These are phyloP conservation scores for Torulaspora pretoriensis DNA, from an alignment of 1,139 yeast genomes.

Conservation along the genomic window DNA sequence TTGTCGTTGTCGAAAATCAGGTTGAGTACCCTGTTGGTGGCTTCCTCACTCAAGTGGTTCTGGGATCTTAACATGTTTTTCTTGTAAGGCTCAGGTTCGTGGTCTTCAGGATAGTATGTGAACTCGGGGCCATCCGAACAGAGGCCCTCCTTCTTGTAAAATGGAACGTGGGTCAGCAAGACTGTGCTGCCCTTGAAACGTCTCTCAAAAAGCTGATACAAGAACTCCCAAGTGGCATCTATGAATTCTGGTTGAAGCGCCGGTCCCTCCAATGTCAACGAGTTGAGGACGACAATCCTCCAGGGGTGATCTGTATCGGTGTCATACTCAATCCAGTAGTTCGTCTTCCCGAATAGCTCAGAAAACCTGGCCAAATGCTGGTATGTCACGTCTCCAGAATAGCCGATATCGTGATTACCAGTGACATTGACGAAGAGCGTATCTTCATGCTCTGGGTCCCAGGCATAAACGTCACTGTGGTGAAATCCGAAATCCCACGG, in stretches of 20 bases:
- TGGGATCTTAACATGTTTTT: constrained; percentile 75
- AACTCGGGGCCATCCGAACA: constrained; percentile 84
- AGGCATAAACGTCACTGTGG: constrained; percentile 58
- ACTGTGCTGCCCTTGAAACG: constrained; percentile 75
- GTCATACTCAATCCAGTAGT: constrained; percentile 71
- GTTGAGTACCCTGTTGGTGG: constrained; percentile 62
- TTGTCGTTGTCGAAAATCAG: constrained; percentile 61
- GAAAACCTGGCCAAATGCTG: constrained; percentile 83
- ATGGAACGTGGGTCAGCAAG: constrained; percentile 83
- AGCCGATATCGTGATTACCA: constrained; percentile 96
- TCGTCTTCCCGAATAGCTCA: constrained; percentile 73
- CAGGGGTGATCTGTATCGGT: constrained; percentile 61
- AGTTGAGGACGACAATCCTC: constrained; percentile 81
- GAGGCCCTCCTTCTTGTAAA: constrained; percentile 72
- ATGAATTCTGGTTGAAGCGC: constrained; percentile 70
- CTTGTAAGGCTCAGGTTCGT: constrained; percentile 58
- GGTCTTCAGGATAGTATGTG: constrained; percentile 54
- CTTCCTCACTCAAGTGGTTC: constrained; percentile 69
- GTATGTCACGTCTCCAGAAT: constrained; percentile 89
- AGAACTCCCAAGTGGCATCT: constrained; percentile 65
- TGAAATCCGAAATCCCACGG: constrained; percentile 48
- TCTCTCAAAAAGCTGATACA: constrained; percentile 50
- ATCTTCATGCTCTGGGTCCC: constrained; percentile 47
- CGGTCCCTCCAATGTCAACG: constrained; percentile 86
- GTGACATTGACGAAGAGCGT: constrained; percentile 68